Conservation (phyloP, 2,329 filamentous ascomycete species). For the Hymenoscyphus infarciens region DNA sequence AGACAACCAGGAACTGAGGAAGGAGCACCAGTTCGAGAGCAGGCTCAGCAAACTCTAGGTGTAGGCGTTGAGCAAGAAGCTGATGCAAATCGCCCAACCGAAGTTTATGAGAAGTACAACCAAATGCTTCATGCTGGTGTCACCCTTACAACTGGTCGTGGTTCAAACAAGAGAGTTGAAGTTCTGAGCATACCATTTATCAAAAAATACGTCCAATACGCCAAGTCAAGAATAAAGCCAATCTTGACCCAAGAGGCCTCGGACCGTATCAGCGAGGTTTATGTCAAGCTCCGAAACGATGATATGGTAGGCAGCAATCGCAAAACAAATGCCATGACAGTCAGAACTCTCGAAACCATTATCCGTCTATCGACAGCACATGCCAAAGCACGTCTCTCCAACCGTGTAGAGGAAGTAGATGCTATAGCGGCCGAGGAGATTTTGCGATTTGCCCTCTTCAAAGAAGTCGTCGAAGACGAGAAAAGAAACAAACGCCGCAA, state of each 20-base stretch:
- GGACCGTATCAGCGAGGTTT: conserved; percentile 86
- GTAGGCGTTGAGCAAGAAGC: conserved; percentile 79
- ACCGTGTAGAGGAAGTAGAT: conserved; percentile 83
- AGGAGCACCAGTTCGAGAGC: conserved; percentile 89
- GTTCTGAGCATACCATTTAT: conserved; percentile 96
- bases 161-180: conserved; percentile 72
- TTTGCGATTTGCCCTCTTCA: conserved; percentile 91
- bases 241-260: conserved; percentile 86
- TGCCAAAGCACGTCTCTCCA: conserved; percentile 86
- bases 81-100: conserved; percentile 70
- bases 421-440: conserved; percentile 85
- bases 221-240: conserved; percentile 87
- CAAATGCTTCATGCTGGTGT: conserved; percentile 93
- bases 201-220: conserved; percentile 99
- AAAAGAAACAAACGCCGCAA: conserved; percentile 81
- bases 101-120: conserved; percentile 95
- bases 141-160: conserved; percentile 69
- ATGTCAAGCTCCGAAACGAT: conserved; percentile 90
- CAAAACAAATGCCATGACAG: conserved; percentile 90
- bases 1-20: conserved; percentile 90
- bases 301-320: conserved; percentile 93
- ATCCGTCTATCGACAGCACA: conserved; percentile 96
- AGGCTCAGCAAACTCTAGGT: conserved; percentile 76
- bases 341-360: conserved; percentile 95
- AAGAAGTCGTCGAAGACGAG: conserved; percentile 80